Conservation (phyloP, 164 flowering plant genomes). For the Vitis rotundifolia region DNA sequence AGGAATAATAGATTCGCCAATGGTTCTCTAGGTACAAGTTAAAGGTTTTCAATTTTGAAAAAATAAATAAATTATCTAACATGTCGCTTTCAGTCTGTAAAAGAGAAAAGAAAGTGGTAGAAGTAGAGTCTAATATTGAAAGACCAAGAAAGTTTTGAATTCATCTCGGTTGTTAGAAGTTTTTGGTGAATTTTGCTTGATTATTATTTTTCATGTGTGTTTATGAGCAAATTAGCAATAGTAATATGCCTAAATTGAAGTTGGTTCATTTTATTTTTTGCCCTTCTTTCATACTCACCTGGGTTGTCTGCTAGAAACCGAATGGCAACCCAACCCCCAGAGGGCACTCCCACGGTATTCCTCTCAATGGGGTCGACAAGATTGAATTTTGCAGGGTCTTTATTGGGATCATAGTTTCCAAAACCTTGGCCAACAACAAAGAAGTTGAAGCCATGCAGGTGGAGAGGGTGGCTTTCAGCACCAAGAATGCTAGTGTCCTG, state of each 20-base stretch:
- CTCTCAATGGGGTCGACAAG: conserved; percentile 34
- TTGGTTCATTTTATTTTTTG: not conserved
- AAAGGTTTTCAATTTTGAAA: too few species aligned
- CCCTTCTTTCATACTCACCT: conserved; percentile 21
- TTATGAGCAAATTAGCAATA: not conserved
- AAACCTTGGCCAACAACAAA: conserved; percentile 39
- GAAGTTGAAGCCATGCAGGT: conserved; percentile 43
- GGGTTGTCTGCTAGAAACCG: conserved; percentile 49
- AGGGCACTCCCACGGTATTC: conserved; percentile 41
- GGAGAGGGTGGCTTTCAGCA: conserved; percentile 44
- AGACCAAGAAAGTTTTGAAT: too few species aligned
- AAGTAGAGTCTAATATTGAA: too few species aligned
- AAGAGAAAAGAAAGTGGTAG: too few species aligned
- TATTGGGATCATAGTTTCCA: conserved; percentile 38
- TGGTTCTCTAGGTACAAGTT: too few species aligned
- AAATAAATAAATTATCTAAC: too few species aligned
- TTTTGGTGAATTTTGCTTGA: too few species aligned
- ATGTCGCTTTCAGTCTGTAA: too few species aligned
- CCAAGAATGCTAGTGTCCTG: conserved; percentile 36
- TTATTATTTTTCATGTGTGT: too few species aligned
- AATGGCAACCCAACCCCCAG: conserved; percentile 48
- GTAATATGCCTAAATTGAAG: too few species aligned
- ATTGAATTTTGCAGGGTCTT: conserved; percentile 36
- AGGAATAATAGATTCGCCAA: too few species aligned
- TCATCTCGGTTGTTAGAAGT: too few species aligned